Conservation (phyloP, 2,329 filamentous ascomycete genomes). For the Elsinoe australis region DNA sequence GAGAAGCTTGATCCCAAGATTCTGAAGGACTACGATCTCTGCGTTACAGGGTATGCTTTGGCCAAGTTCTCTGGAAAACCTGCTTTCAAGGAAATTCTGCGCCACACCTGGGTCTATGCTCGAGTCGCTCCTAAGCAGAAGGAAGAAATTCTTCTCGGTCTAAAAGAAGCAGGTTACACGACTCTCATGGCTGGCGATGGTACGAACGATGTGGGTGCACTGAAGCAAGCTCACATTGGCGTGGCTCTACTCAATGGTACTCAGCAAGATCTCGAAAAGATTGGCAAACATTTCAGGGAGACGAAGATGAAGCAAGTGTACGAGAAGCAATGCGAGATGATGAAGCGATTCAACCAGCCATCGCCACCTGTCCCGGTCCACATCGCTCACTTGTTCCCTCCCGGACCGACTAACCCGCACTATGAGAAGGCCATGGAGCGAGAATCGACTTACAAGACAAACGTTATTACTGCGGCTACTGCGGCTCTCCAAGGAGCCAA, state of each 20-base stretch:
- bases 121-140: slow-evolving; percentile 98
- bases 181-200: slow-evolving; percentile 98
- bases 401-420: slow-evolving; percentile 85
- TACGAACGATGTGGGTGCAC: slow-evolving; percentile 92
- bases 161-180: slow-evolving; percentile 95
- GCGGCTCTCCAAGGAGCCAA: slow-evolving; percentile 31
- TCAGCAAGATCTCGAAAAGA: slow-evolving; percentile 80
- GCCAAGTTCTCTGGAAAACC: slow-evolving; percentile 77
- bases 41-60: slow-evolving; percentile 89
- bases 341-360: slow-evolving; percentile 92
- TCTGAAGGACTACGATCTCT: slow-evolving; percentile 78
- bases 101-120: slow-evolving; percentile 94
- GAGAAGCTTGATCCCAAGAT: slow-evolving; percentile 75
- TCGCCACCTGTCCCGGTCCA: slow-evolving; percentile 81
- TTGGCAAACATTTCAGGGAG: slow-evolving; percentile 86
- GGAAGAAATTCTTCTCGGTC: slow-evolving; percentile 91
- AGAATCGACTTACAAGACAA: slow-evolving; percentile 65
- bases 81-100: slow-evolving; percentile 68
- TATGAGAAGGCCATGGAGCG: slow-evolving; percentile 85
- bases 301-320: slow-evolving; percentile 99
- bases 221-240: slow-evolving; percentile 97
- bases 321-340: slow-evolving; percentile 86
- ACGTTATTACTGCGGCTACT: slow-evolving; percentile 40
- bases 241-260: slow-evolving; percentile 94
- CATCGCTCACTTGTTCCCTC: slow-evolving; percentile 91